Evolutionary conservation across 805 yeast genomes (phyloP), one percentile per base, ranked within the genome.

Genomic region (Starmerella davenportii): DNA sequence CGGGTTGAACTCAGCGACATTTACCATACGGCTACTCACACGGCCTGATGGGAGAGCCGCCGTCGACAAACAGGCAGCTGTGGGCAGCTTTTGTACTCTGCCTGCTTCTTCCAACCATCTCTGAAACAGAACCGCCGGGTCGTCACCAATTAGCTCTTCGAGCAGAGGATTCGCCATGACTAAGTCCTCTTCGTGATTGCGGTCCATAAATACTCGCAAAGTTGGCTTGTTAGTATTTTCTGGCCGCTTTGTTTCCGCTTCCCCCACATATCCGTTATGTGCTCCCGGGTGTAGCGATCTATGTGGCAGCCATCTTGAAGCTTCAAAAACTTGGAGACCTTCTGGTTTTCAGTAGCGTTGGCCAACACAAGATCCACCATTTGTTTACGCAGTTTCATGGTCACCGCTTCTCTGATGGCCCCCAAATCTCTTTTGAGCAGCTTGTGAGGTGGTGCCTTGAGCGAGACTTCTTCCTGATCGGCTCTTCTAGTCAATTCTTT

Each of bases 41-140:
- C 92, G 64, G 15, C 98, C 98, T 1, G 79, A 68, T 5, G 95
- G 95, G 43, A 85, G 61, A 38, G 70, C 64, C 0, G 93, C 90
- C 2, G 98, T 82, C 4, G 95, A 71, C 19, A 87, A 70, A n/a
- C 76, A 79, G 13, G 72, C 66, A 2, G 82, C 69, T 54, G 87
- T 96, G 2, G 95, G 93, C 35, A 84, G 62, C 18, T 11, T 23
- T 23, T 7, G 9, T 7, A 23, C 25, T 11, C 11, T 11, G 7
- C 11, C 9, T 7, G 25, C 25, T 11, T 23, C 25, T 23, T 23
- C 9, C 25, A 23, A 11, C 25, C 25, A 23, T 11, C 9, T 11
- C 9, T 23, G 7, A 11, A 23, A 23, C 25, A 23, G 11, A 23
- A 23, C 25, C 7, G 25, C 25, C 11, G 25, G 25, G 11, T 23